These are phyloP conservation scores for Nyctanthes arbortristis DNA, from an alignment of 257 asterid species.

Conservation along the genomic window DNA sequence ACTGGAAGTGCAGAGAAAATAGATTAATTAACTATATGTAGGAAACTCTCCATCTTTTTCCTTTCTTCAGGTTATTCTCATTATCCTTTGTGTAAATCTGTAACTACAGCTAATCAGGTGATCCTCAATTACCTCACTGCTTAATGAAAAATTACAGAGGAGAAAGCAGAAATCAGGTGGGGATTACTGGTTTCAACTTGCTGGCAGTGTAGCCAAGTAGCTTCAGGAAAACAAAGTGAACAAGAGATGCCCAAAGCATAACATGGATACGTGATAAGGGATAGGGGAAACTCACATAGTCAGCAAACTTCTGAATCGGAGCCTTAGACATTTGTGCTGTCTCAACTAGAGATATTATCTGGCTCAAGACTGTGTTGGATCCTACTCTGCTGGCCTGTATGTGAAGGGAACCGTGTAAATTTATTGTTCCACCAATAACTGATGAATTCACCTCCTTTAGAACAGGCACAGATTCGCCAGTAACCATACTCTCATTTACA, in stretches of 20 bases:
- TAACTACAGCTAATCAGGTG: not conserved
- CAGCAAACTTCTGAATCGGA: conserved; percentile 59
- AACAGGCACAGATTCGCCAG: conserved; percentile 91
- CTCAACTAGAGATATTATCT: conserved; percentile 75
- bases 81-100: not conserved
- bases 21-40: conserved; percentile 15
- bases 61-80: not conserved
- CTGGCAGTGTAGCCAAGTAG: not conserved
- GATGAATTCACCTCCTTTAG: conserved; percentile 61
- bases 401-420: conserved; percentile 90
- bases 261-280: conserved; percentile 17
- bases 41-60: not conserved
- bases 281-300: conserved; percentile 39
- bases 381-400: conserved; percentile 83
- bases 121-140: not conserved
- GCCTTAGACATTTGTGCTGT: conserved; percentile 71
- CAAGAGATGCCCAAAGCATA: conserved; percentile 13
- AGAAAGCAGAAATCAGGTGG: not conserved
- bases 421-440: conserved; percentile 92
- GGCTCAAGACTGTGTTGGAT: conserved; percentile 90
- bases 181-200: not conserved
- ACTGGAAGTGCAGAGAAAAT: not conserved
- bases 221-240: not conserved
- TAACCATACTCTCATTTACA: conserved; percentile 95
- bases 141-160: not conserved